Evolutionary conservation across 2,329 filamentous ascomycete species (phyloP), one percentile per base, ranked within the genome.

Genomic region (Phyllachora maydis): DNA sequence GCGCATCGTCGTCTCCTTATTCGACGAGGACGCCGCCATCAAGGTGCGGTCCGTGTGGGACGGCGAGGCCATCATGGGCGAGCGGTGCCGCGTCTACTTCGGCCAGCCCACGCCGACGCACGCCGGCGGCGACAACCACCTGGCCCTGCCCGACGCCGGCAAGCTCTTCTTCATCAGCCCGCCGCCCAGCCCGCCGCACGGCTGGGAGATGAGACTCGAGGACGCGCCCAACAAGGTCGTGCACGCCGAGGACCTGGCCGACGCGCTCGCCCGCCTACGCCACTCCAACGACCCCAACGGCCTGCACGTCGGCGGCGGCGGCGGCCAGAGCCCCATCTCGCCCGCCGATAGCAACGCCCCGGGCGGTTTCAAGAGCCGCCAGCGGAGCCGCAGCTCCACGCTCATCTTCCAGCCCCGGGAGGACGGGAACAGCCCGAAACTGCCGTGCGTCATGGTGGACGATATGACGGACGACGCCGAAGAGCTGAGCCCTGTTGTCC

Each of bases 1-100:
- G 32, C 72, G 78, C 43, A 81, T 88, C 39, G 59, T 85, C 35
- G 66, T 77, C 30, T 79, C 75, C 35, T 85, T 88, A 56, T 71
- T 62, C 47, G 65, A 68, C 30, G 56, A 63, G 37, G 62, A 70
- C 25, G 64, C 72, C 25, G 76, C 78, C 27, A 67, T 78, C 36
- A 54, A 57, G 26, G 73, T 85, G 26, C 70, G 75, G 32, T 55
- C 66, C 34, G 56, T 72, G 26, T 76, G 81, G 48, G 76, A 88
- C 38, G 70, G 72, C 36, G 72, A 82, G 48, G 52, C 54, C 13
- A 58, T 85, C 33, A 63, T 83, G 49, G 77, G 75, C 36, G 58
- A 71, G 43, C 56, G 59, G 26, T 62, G 73, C 36, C 61, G 63
- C 32, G 63, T 81, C 36, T 82, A 72, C 52, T 75, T 71, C 35